Percentiles rank a stretch among this genome's conserved stretches.
Conservation (phyloP, 2,329 filamentous ascomycete genomes). For the Didymella keratinophila region DNA sequence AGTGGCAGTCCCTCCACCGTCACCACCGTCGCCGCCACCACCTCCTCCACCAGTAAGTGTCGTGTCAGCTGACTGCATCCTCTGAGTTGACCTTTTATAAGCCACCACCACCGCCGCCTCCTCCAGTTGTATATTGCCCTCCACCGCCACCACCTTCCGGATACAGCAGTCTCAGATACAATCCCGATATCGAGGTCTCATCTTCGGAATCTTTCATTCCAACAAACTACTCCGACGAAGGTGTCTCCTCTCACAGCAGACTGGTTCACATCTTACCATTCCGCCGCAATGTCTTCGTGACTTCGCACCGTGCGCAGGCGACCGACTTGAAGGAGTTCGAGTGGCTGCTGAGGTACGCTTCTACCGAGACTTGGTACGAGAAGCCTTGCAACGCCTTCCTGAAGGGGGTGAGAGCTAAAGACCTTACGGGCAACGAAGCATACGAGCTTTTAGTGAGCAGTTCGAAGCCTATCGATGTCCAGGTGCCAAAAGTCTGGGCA, state of each 20-base stretch:
- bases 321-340: slow-evolving; percentile 40
- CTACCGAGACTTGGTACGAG: slow-evolving; percentile 42
- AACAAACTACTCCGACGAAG: slow-evolving; percentile 31
- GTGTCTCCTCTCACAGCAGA: slow-evolving; percentile 22
- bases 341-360: slow-evolving; percentile 41
- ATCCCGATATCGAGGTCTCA: slow-evolving; percentile 17
- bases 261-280: slow-evolving; percentile 35
- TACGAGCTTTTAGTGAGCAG: slow-evolving; percentile 26
- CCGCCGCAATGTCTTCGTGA: slow-evolving; percentile 36
- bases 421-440: slow-evolving; percentile 16
- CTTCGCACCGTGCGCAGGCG: slow-evolving; percentile 29
- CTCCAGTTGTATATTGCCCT: slow-evolving; percentile 7
- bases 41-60: slow-evolving; percentile 24
- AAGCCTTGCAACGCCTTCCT: slow-evolving; percentile 32
- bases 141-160: slow-evolving; percentile 10
- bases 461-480: slow-evolving; percentile 23
- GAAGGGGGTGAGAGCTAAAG: slow-evolving; percentile 17
- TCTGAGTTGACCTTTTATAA: slow-evolving; percentile 11
- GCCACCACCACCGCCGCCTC: slow-evolving; percentile 24
- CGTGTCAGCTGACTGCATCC: too few relatives aligned
- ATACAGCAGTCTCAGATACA: background rate
- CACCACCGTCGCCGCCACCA: background rate
- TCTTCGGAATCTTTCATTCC: slow-evolving; percentile 32
- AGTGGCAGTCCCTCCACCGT: background rate
- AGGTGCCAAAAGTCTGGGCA: slow-evolving; percentile 35